These are phyloP conservation scores for Malus hybrid DNA, from an alignment of 331 rosid genomes.

Conservation along the genomic window DNA sequence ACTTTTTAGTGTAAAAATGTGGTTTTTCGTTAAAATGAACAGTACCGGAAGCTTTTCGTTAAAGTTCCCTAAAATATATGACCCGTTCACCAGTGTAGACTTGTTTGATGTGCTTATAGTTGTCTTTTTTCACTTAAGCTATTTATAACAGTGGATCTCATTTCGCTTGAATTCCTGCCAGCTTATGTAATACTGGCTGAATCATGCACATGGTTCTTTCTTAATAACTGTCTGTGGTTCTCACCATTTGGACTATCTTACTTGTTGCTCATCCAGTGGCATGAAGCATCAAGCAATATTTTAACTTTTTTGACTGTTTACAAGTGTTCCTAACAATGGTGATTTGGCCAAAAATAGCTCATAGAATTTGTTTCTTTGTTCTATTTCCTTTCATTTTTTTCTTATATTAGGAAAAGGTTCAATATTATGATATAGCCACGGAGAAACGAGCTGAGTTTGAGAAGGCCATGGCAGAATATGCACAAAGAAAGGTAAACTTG, in stretches of 20 bases:
- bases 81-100: not conserved
- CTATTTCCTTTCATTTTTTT: not conserved
- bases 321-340: not conserved
- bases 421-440: constrained; percentile 86
- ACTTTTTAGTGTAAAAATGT: too few relatives aligned
- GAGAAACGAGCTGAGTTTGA: constrained; percentile 90
- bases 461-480: constrained; percentile 59
- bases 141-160: not conserved
- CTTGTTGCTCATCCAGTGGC: not conserved
- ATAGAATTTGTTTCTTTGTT: not conserved
- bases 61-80: not conserved
- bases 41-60: too few relatives aligned
- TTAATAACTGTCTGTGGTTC: not conserved
- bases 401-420: constrained; percentile 69
- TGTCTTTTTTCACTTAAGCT: not conserved
- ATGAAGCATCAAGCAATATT: not conserved
- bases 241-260: not conserved
- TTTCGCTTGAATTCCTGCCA: too few relatives aligned
- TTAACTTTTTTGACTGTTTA: not conserved
- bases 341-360: not conserved
- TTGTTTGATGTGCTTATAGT: not conserved
- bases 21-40: too few relatives aligned
- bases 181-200: not conserved
- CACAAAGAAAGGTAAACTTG: constrained; percentile 54
- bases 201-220: not conserved